phyloP scores from a whole-genome alignment of 139 green algal genomes.

The Parachlorella kessleri region DNA sequence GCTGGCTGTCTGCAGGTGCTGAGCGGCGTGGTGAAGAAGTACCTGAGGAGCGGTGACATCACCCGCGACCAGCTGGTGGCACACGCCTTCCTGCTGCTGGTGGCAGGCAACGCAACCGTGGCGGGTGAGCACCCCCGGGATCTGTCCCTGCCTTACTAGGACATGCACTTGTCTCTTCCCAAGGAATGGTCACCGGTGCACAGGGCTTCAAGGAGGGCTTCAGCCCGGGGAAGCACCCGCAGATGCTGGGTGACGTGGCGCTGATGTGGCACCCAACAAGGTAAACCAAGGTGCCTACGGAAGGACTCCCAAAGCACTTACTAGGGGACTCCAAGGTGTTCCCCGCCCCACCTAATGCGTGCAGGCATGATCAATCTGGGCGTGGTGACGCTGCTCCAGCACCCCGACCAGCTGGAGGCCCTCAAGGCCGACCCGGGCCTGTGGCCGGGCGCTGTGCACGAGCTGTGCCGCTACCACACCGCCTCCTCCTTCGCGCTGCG shows the following conservation, averaged over 20 bases:
- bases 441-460: conserved; percentile 22
- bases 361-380: conserved; percentile 25
- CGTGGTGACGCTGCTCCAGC: conserved; percentile 43
- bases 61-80: conserved; percentile 38
- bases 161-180: too few relatives aligned
- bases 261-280: too few relatives aligned
- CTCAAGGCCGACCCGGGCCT: conserved; percentile 31
- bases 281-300: too few relatives aligned
- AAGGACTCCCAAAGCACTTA: too few relatives aligned
- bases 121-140: too few relatives aligned
- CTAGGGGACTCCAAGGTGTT: too few relatives aligned
- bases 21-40: conserved; percentile 6
- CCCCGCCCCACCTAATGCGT: too few relatives aligned
- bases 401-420: conserved; percentile 39
- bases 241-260: too few relatives aligned
- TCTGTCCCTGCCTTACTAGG: too few relatives aligned
- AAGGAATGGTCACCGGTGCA: too few relatives aligned
- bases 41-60: conserved; percentile 38
- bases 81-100: conserved; percentile 55
- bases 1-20: conserved; percentile 13
- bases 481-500: conserved; percentile 38
- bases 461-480: conserved; percentile 55
- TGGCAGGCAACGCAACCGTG: conserved; percentile 56
- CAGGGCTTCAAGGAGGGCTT: too few relatives aligned
- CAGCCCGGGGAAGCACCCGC: too few relatives aligned